Percentiles rank a stretch among this genome's conserved stretches.
Conservation (phyloP, 768 basidiomycete genomes). For the Podaxis sp. region DNA sequence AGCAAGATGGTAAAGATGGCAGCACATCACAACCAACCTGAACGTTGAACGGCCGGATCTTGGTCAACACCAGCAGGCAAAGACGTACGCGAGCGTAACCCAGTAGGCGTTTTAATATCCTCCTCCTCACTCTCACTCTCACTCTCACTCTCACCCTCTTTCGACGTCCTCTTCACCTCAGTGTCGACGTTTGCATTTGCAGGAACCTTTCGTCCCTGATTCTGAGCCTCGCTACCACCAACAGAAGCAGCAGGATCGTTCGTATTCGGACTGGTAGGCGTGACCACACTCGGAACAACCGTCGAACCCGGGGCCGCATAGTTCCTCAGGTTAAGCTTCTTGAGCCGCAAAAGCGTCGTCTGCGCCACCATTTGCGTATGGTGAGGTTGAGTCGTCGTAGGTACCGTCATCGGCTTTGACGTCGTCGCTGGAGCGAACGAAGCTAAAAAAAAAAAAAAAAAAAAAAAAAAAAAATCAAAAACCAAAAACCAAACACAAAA, state of each 20-base stretch:
- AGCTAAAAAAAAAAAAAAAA: conserved; percentile 1
- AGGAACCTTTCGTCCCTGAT: neutral
- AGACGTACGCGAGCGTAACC: neutral
- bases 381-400: conserved; percentile 11
- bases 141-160: neutral
- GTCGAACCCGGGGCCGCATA: conserved; percentile 43
- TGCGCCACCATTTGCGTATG: conserved; percentile 26
- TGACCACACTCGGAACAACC: neutral
- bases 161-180: neutral
- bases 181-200: neutral
- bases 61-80: neutral
- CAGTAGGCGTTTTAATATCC: neutral
- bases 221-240: neutral
- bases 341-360: conserved; percentile 28
- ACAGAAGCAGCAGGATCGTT: neutral
- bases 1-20: neutral
- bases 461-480: too few species aligned
- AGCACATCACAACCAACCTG: neutral
- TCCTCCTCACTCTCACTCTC: neutral
- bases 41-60: neutral
- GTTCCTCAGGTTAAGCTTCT: conserved; percentile 41
- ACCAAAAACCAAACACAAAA: too few species aligned
- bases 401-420: conserved; percentile 3
- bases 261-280: neutral
- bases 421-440: conserved; percentile 9